These are phyloP conservation scores for Aspergillus nanangensis DNA, from an alignment of 495 filamentous ascomycete species.

Conservation along the genomic window DNA sequence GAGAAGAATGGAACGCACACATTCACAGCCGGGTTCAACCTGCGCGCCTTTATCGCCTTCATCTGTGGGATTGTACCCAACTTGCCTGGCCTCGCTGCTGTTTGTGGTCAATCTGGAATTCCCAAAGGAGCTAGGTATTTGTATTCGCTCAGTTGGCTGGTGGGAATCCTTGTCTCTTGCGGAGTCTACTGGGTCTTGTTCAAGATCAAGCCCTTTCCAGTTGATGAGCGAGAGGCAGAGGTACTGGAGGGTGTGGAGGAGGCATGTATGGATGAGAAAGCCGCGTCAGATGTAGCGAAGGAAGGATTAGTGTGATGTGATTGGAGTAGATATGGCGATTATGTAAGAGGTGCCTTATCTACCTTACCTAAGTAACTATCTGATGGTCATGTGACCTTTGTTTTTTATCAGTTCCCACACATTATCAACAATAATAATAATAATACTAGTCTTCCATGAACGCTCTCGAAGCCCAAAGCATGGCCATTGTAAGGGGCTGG, in stretches of 20 bases:
- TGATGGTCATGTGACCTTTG: too few relatives aligned
- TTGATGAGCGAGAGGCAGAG: conserved; percentile 7
- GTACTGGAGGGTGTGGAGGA: conserved; percentile 6
- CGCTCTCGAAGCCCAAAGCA: too few relatives aligned
- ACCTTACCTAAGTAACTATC: too few relatives aligned
- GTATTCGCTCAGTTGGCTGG: conserved; percentile 14
- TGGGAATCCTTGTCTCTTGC: conserved; percentile 6
- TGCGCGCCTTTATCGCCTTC: conserved; percentile 34
- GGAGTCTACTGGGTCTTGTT: conserved; percentile 8
- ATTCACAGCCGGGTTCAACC: conserved; percentile 37
- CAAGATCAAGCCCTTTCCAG: conserved; percentile 7
- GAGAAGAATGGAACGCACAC: conserved; percentile 37
- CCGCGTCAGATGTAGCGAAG: too few relatives aligned
- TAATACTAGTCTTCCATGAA: too few relatives aligned
- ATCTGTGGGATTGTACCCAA: conserved; percentile 35
- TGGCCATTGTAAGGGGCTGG: too few relatives aligned
- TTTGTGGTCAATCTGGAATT: conserved; percentile 7
- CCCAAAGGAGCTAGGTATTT: conserved; percentile 10
- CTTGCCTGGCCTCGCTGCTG: conserved; percentile 30
- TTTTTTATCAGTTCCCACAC: too few relatives aligned
- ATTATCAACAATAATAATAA: too few relatives aligned
- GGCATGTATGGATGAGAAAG: too few relatives aligned
- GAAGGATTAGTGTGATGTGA: too few relatives aligned
- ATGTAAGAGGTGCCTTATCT: too few relatives aligned
- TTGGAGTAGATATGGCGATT: too few relatives aligned